phyloP scores from a whole-genome alignment of 2,329 filamentous ascomycete species.

The Hypoxylon sp. region DNA sequence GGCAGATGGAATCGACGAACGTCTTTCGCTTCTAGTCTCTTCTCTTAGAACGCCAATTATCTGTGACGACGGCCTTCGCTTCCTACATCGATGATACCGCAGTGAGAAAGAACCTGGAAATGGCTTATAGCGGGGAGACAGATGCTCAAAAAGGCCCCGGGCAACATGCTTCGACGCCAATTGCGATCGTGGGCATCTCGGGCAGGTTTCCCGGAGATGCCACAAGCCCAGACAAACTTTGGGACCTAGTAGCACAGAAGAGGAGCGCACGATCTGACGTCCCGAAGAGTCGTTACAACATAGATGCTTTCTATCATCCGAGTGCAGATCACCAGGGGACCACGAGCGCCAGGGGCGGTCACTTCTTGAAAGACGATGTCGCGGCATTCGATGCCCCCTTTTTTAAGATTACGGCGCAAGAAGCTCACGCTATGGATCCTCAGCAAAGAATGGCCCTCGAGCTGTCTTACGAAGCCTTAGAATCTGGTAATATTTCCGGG shows the following conservation, averaged over 20 bases:
- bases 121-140: constrained; percentile 23
- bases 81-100: constrained; percentile 1
- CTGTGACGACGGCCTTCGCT: background rate
- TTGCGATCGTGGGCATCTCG: constrained; percentile 49
- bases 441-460: constrained; percentile 52
- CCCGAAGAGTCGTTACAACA: constrained; percentile 48
- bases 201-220: constrained; percentile 49
- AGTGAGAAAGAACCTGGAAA: background rate
- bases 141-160: background rate
- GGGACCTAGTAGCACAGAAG: constrained; percentile 48
- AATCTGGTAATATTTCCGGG: constrained; percentile 45
- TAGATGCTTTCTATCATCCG: constrained; percentile 49
- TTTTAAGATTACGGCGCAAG: constrained; percentile 49
- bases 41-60: background rate
- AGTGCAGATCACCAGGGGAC: constrained; percentile 48
- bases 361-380: constrained; percentile 49
- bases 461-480: constrained; percentile 48
- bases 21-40: background rate
- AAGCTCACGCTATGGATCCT: constrained; percentile 53
- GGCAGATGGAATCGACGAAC: background rate
- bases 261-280: constrained; percentile 47
- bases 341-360: constrained; percentile 46
- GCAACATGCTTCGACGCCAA: constrained; percentile 47
- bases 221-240: constrained; percentile 47
- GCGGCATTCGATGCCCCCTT: constrained; percentile 50